phyloP scores from a whole-genome alignment of 2,329 filamentous ascomycete species.

The Pseudogymnoascus sp. region DNA sequence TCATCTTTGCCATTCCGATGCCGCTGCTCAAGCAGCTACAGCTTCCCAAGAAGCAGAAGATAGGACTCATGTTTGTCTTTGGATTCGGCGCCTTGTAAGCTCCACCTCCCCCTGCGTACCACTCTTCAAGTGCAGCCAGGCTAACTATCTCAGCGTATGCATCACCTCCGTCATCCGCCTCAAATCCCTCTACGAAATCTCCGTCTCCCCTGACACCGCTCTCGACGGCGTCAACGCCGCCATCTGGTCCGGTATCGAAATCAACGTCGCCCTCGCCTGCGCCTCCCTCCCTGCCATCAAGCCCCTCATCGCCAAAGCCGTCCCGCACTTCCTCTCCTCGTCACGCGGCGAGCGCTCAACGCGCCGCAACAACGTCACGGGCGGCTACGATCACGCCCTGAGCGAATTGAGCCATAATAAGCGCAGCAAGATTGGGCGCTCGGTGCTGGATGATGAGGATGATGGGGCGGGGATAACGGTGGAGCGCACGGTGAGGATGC shows the following conservation, averaged over 20 bases:
- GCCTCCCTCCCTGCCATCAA: constrained; percentile 44
- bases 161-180: constrained; percentile 15
- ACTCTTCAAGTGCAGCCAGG: no score
- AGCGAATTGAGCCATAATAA: not conserved
- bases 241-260: constrained; percentile 40
- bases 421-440: not conserved
- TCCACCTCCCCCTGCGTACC: not conserved
- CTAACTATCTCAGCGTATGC: constrained; percentile 13
- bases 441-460: not conserved
- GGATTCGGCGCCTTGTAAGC: constrained; percentile 29
- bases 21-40: constrained; percentile 27
- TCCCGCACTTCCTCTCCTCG: constrained; percentile 15
- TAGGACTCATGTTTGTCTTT: constrained; percentile 38
- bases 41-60: constrained; percentile 37
- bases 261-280: constrained; percentile 44
- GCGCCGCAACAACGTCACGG: not conserved
- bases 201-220: constrained; percentile 9
- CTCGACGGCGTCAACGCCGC: constrained; percentile 13
- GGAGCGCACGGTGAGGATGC: not conserved
- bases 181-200: constrained; percentile 11
- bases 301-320: constrained; percentile 33
- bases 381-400: not conserved
- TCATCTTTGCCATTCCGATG: constrained; percentile 29
- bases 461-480: not conserved
- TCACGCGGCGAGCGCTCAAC: not conserved